These are phyloP conservation scores for Volvariella volvacea DNA, from an alignment of 1,284 basidiomycete species.

Conservation along the genomic window DNA sequence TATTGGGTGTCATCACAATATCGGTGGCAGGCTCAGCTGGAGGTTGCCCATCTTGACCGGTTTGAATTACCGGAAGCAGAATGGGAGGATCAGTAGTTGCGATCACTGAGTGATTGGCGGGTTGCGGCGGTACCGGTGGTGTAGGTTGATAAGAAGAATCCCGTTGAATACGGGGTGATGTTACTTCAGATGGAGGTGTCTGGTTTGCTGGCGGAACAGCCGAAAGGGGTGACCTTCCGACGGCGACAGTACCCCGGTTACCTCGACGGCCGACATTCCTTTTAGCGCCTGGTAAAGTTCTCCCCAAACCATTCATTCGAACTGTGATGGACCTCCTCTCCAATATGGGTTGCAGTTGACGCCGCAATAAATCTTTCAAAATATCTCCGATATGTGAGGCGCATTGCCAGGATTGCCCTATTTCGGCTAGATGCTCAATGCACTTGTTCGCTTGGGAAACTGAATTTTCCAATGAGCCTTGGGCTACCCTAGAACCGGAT, in stretches of 20 bases:
- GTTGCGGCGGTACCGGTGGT: too few relatives aligned
- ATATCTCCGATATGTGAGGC: conserved; percentile 44
- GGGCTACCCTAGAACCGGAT: conserved; percentile 30
- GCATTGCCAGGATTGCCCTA: conserved; percentile 45
- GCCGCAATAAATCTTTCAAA: conserved; percentile 27
- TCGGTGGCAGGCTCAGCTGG: neutral
- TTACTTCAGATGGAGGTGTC: too few relatives aligned
- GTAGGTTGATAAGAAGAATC: too few relatives aligned
- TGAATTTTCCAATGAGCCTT: conserved; percentile 30
- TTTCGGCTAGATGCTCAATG: conserved; percentile 40
- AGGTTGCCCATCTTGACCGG: neutral
- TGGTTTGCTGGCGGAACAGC: too few relatives aligned
- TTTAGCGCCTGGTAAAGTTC: too few relatives aligned
- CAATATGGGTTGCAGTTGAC: conserved; percentile 29
- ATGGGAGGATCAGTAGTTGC: neutral
- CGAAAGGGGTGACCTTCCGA: too few relatives aligned
- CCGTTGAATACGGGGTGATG: too few relatives aligned
- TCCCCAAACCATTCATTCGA: neutral
- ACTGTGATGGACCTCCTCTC: conserved; percentile 13
- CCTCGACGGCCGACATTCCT: too few relatives aligned
- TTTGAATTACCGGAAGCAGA: too few relatives aligned
- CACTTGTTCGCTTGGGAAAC: conserved; percentile 38
- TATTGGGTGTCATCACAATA: neutral
- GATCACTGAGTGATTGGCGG: neutral
- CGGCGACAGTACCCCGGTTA: too few relatives aligned